Conservation (phyloP, 2,329 filamentous ascomycete species). For the Stachybotrys elegans region DNA sequence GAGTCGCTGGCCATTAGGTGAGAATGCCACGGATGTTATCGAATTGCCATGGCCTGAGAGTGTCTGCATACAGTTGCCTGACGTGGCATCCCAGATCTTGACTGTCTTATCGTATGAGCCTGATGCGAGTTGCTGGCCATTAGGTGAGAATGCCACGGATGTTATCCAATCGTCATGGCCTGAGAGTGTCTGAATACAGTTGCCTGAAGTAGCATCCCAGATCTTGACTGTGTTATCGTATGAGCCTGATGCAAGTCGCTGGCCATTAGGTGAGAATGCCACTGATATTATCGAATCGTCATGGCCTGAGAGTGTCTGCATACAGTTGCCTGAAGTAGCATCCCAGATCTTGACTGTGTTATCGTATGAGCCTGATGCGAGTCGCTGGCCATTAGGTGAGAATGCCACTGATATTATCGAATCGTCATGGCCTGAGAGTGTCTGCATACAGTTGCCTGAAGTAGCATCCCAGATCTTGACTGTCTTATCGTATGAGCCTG, state of each 20-base stretch:
- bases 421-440: neutral
- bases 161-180: neutral
- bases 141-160: neutral
- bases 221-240: neutral
- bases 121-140: neutral
- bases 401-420: neutral
- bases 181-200: neutral
- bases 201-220: neutral
- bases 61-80: neutral
- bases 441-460: neutral
- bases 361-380: neutral
- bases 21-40: neutral
- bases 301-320: neutral
- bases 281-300: neutral
- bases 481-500: slow-evolving; percentile 5
- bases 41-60: neutral
- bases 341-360: neutral
- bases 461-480: slow-evolving; percentile 7
- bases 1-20: neutral
- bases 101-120: neutral
- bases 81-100: neutral
- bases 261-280: neutral
- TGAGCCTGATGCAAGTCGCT: neutral
- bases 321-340: neutral
- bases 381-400: neutral